These are phyloP conservation scores for Eimeria acervulina DNA, from an alignment of 169 alveolate species.

Conservation along the genomic window DNA sequence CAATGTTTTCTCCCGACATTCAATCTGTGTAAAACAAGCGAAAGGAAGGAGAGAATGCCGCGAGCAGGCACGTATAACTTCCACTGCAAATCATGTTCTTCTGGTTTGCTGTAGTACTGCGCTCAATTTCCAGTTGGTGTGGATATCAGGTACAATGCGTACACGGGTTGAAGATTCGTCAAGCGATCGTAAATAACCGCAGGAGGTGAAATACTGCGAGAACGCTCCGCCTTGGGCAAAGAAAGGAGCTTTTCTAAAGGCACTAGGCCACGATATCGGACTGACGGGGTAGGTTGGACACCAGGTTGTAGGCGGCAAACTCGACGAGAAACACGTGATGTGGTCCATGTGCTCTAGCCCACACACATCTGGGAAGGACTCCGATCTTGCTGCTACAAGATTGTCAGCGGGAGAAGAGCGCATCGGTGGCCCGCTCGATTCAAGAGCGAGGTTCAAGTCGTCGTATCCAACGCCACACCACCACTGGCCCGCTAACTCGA, in stretches of 20 bases:
- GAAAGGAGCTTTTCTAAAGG: background rate
- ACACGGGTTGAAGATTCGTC: slow-evolving; percentile 7
- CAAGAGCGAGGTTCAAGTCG: background rate
- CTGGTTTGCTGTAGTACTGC: background rate
- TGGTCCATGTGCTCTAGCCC: background rate
- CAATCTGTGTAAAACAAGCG: background rate
- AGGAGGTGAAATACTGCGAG: slow-evolving; percentile 55
- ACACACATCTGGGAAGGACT: background rate
- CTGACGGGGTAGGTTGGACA: background rate
- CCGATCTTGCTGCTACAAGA: background rate
- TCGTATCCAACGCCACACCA: slow-evolving; percentile 65
- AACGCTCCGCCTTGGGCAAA: slow-evolving; percentile 9
- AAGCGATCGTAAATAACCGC: slow-evolving; percentile 42
- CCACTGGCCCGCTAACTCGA: slow-evolving; percentile 51
- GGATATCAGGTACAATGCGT: background rate
- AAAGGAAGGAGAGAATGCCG: background rate
- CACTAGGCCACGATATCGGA: background rate
- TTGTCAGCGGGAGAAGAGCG: slow-evolving; percentile 12
- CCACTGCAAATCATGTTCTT: background rate
- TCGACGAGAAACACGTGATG: background rate
- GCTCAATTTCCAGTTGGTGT: background rate
- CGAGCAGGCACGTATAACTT: background rate
- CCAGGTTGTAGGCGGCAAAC: background rate
- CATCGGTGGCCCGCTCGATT: background rate
- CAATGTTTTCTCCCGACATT: background rate